A percentile compares a stretch with the other conserved stretches of the same genome.
Conservation (phyloP, 495 filamentous ascomycete species). For the Bryoglossum gracile region DNA sequence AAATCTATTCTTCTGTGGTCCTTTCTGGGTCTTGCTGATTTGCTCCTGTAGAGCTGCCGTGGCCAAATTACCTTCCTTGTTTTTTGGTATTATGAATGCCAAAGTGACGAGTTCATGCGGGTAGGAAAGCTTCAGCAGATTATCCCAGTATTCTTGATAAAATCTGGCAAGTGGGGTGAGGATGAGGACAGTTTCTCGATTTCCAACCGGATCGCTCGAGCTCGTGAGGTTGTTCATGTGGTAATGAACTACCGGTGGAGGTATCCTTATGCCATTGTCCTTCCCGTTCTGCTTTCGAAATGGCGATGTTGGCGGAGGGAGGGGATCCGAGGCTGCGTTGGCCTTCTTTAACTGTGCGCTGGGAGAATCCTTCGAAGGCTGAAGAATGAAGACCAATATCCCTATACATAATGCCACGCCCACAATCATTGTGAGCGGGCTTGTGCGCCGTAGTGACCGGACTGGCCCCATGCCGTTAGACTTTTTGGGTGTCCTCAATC, state of each 20-base stretch:
- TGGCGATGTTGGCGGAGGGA: slow-evolving; percentile 79
- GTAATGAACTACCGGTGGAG: slow-evolving; percentile 91
- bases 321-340: slow-evolving; percentile 59
- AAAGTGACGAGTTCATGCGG: slow-evolving; percentile 91
- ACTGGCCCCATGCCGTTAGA: slow-evolving; percentile 39
- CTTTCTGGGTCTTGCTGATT: slow-evolving; percentile 74
- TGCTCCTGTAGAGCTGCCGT: slow-evolving; percentile 74
- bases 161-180: slow-evolving; percentile 89
- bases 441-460: slow-evolving; percentile 46
- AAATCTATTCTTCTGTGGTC: slow-evolving; percentile 74
- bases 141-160: slow-evolving; percentile 93
- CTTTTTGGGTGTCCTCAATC: slow-evolving; percentile 22
- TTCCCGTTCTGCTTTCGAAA: slow-evolving; percentile 59
- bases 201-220: slow-evolving; percentile 60
- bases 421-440: slow-evolving; percentile 41
- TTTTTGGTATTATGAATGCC: slow-evolving; percentile 95
- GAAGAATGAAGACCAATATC: slow-evolving; percentile 45
- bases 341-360: slow-evolving; percentile 42
- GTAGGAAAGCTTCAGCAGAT: slow-evolving; percentile 75
- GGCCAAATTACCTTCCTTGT: slow-evolving; percentile 76
- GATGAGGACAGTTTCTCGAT: slow-evolving; percentile 81
- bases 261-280: slow-evolving; percentile 47
- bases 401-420: slow-evolving; percentile 44
- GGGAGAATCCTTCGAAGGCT: slow-evolving; percentile 30
- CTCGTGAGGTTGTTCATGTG: slow-evolving; percentile 89